Evolutionary conservation across 306 rosid genomes (phyloP), one percentile per base, ranked within the genome.

Genomic region (Citrullus amarus): DNA sequence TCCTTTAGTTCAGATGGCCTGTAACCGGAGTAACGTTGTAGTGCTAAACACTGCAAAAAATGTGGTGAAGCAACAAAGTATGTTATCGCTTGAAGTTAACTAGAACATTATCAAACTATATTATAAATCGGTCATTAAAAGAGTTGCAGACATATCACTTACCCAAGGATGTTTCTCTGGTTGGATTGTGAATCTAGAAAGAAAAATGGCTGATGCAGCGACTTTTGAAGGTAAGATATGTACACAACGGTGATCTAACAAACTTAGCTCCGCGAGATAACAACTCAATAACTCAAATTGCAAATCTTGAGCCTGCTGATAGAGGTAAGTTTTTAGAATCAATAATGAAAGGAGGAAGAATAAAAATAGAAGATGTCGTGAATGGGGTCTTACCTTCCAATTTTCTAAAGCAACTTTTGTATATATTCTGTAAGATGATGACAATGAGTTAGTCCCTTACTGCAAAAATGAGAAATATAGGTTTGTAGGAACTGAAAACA

Each of bases 191-290:
- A 85, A 82, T 39, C 79, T 76, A n/a, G 91, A 78, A 68, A 88
- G 87, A 76, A 88, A 88, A 75, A 86, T 48, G 12, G 82, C 86
- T 4, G 89, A 86, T 57, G 91, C 89, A n/a, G 89, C 89, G 22
- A 81, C 41, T 14, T 83, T 25, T 36, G 91, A 88, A 25, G 89
- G 89, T 54, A 84, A 78, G 81, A 86, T 82, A 28, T 56, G 77
- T 50, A 79, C 48, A 54, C 81, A 88, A 39, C 11, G 25, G 59
- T 79, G 81, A 34, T 82, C 87, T 50, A 84, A 77, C 78, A 88
- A 80, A 72, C 87, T 80, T 38, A 88, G 82, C 83, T 88, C 91
- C 60, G 81, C 81, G 63, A 88, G 91, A 84, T 84, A 88, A 63
- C 62, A 76, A 70, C 85, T 80, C 81, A 88, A 56, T 78, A 78